A percentile compares a stretch with the other conserved stretches of the same genome.
Evolutionary conservation across 108 stramenopile species (phyloP).

Genomic region (Nitzschia putrida): DNA sequence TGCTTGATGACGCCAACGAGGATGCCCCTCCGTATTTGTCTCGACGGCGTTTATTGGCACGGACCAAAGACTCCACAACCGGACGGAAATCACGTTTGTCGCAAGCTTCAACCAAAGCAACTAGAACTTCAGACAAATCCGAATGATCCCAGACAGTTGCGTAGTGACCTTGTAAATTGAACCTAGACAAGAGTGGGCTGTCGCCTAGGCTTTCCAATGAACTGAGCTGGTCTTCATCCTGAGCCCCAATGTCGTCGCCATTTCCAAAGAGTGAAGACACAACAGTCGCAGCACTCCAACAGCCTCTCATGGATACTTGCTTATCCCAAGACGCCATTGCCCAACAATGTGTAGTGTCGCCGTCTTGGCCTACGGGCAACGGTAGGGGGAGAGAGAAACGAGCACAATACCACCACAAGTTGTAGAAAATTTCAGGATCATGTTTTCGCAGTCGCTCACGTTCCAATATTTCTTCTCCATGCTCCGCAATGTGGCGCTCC

Average conservation of each 20-base stretch:
- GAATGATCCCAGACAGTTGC: slow-evolving; percentile 82
- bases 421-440: slow-evolving; percentile 76
- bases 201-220: slow-evolving; percentile 39
- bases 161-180: slow-evolving; percentile 72
- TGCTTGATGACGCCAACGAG: slow-evolving; percentile 1
- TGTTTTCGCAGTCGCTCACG: slow-evolving; percentile 58
- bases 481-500: slow-evolving; percentile 65
- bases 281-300: slow-evolving; percentile 63
- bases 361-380: slow-evolving; percentile 42
- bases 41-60: slow-evolving; percentile 50
- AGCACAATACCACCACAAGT: slow-evolving; percentile 87
- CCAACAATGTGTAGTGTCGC: slow-evolving; percentile 39
- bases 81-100: slow-evolving; percentile 80
- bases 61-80: slow-evolving; percentile 67
- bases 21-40: slow-evolving; percentile 14
- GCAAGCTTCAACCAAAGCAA: slow-evolving; percentile 76
- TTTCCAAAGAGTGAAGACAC: slow-evolving; percentile 27
- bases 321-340: slow-evolving; percentile 82
- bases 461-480: slow-evolving; percentile 74
- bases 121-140: slow-evolving; percentile 74
- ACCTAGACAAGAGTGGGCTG: slow-evolving; percentile 61
- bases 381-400: slow-evolving; percentile 82
- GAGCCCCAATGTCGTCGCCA: neutral
- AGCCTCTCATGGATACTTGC: slow-evolving; percentile 62
- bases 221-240: neutral